phyloP scores from a whole-genome alignment of 768 basidiomycete species.

The Amanita thiersii region DNA sequence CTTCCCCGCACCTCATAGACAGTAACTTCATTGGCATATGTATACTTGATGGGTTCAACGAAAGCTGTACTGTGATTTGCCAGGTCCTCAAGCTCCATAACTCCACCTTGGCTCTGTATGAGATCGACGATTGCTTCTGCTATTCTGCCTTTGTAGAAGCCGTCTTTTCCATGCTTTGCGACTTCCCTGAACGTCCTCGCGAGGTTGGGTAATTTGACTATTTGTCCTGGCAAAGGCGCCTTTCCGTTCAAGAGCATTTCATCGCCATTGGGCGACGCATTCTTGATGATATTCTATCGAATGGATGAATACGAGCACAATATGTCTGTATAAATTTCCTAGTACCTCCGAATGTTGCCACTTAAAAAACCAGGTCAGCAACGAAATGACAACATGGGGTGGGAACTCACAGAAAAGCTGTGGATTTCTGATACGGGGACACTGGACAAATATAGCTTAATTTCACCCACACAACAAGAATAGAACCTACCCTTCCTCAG shows the following conservation, averaged over 20 bases:
- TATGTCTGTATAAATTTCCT: not conserved
- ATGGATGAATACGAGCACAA: not conserved
- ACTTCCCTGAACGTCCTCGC: conserved; percentile 79
- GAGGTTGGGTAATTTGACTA: conserved; percentile 74
- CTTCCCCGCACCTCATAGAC: conserved; percentile 96
- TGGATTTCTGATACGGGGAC: conserved; percentile 85
- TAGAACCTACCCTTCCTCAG: conserved; percentile 74
- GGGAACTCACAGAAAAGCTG: conserved; percentile 37
- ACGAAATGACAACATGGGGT: conserved; percentile 1
- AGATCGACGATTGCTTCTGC: conserved; percentile 87
- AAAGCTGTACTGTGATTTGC: conserved; percentile 71
- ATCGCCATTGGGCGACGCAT: conserved; percentile 75
- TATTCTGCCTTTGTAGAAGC: conserved; percentile 89
- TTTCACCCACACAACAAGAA: not conserved
- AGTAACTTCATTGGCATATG: conserved; percentile 78
- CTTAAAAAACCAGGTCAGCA: conserved; percentile 17
- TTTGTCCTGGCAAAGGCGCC: conserved; percentile 80
- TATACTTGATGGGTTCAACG: conserved; percentile 89
- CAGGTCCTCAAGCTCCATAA: conserved; percentile 93
- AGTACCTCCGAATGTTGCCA: conserved; percentile 53
- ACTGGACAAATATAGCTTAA: conserved; percentile 26
- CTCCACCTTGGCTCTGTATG: conserved; percentile 78
- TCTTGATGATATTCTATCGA: conserved; percentile 54
- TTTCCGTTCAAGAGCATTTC: conserved; percentile 85
- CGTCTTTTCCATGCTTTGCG: conserved; percentile 76